A percentile compares a stretch with the other conserved stretches of the same genome.
phyloP scores from a whole-genome alignment of 2,329 filamentous ascomycete species.

The Hirsutella rhossiliensis region DNA sequence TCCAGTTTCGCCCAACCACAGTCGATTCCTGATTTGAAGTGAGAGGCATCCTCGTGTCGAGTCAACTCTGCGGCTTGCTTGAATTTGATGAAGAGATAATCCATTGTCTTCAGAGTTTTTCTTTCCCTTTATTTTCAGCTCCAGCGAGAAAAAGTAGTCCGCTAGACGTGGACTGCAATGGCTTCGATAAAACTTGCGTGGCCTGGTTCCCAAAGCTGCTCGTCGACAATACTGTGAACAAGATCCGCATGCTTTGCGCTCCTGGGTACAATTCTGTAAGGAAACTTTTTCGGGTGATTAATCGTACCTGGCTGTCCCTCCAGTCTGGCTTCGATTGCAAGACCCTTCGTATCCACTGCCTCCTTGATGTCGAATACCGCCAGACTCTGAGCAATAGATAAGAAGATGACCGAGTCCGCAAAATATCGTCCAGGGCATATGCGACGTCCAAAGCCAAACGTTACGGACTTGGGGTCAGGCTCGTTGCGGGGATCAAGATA shows the following conservation, averaged over 20 bases:
- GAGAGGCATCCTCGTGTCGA: too few species aligned
- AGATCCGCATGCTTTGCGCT: background rate
- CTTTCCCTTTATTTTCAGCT: too few species aligned
- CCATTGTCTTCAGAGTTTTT: too few species aligned
- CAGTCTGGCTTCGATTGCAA: slow-evolving; percentile 14
- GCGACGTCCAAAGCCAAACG: slow-evolving; percentile 24
- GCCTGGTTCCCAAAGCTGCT: too few species aligned
- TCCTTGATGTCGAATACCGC: slow-evolving; percentile 18
- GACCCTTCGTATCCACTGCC: slow-evolving; percentile 18
- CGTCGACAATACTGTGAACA: slow-evolving; percentile 1
- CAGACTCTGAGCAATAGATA: slow-evolving; percentile 26
- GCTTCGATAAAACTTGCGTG: too few species aligned
- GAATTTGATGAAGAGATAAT: too few species aligned
- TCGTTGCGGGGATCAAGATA: slow-evolving; percentile 15
- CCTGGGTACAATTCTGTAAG: background rate
- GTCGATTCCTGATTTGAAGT: too few species aligned
- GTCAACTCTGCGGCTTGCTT: too few species aligned
- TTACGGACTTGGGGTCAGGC: slow-evolving; percentile 12
- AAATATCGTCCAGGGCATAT: slow-evolving; percentile 21
- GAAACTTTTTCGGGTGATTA: background rate
- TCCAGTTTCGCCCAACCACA: too few species aligned
- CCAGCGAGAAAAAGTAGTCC: too few species aligned
- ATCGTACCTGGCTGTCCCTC: slow-evolving; percentile 1
- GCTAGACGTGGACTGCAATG: too few species aligned
- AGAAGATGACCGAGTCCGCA: slow-evolving; percentile 17